These are phyloP conservation scores for Mayamaea pseudoterrestris DNA, from an alignment of 108 stramenopile species.

Conservation along the genomic window DNA sequence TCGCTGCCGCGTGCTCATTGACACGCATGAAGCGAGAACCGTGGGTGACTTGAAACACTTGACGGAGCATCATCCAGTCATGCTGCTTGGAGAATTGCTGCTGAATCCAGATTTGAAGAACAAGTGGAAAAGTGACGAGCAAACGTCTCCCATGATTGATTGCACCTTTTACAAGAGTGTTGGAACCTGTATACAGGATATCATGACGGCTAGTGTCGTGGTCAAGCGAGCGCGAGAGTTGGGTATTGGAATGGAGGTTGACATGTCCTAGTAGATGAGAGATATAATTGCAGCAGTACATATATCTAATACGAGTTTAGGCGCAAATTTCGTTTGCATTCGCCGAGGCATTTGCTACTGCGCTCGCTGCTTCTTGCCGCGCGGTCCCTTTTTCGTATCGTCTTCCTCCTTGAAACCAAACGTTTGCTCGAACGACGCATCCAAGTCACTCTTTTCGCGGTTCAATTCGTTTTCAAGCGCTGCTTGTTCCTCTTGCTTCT, in stretches of 20 bases:
- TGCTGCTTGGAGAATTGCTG: slow-evolving; percentile 47
- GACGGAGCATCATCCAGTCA: slow-evolving; percentile 14
- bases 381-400: not conserved
- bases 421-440: slow-evolving; percentile 54
- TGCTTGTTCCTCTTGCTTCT: slow-evolving; percentile 51
- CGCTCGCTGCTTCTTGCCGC: too few species aligned
- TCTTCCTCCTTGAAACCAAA: slow-evolving; percentile 53
- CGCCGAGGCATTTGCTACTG: not conserved
- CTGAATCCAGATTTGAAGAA: slow-evolving; percentile 8
- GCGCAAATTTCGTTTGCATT: too few species aligned
- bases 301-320: not conserved
- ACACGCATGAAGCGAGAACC: slow-evolving; percentile 50
- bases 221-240: slow-evolving; percentile 20
- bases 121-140: slow-evolving; percentile 8
- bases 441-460: slow-evolving; percentile 51
- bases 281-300: too few species aligned
- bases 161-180: slow-evolving; percentile 67
- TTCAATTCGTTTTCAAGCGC: slow-evolving; percentile 68
- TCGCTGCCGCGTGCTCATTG: slow-evolving; percentile 39
- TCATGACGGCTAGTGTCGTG: slow-evolving; percentile 45
- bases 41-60: slow-evolving; percentile 71
- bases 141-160: slow-evolving; percentile 12
- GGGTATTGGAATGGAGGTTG: slow-evolving; percentile 28
- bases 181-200: slow-evolving; percentile 72
- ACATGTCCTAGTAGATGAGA: slow-evolving; percentile 28